Evolutionary conservation across 805 yeast species (phyloP).

Genomic region (Candida coleopterorum): DNA sequence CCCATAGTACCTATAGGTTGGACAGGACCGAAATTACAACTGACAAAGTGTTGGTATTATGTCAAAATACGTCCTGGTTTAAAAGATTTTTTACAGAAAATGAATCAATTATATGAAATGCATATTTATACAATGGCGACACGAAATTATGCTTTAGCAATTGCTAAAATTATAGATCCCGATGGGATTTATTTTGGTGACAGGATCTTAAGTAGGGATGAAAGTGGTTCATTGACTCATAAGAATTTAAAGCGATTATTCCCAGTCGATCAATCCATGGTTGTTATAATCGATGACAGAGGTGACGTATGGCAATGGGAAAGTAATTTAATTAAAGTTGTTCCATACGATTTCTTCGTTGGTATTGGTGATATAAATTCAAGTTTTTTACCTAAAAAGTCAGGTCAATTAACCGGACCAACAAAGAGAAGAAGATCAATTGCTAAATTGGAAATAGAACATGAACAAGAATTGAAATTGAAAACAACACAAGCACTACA

Average conservation of each 20-base stretch:
- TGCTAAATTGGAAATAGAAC: slow-evolving; percentile 47
- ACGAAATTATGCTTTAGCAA: slow-evolving; percentile 82
- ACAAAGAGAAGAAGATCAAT: slow-evolving; percentile 55
- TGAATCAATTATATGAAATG: slow-evolving; percentile 70
- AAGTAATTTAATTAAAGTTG: slow-evolving; percentile 81
- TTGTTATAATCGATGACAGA: slow-evolving; percentile 91
- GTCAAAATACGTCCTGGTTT: slow-evolving; percentile 91
- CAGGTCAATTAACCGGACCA: slow-evolving; percentile 53
- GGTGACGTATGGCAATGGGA: slow-evolving; percentile 99
- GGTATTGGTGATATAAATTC: slow-evolving; percentile 98
- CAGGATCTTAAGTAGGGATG: slow-evolving; percentile 87
- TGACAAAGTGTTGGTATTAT: slow-evolving; percentile 76
- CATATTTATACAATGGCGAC: slow-evolving; percentile 99
- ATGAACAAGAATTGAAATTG: slow-evolving; percentile 1
- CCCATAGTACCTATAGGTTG: slow-evolving; percentile 52
- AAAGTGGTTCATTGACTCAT: slow-evolving; percentile 87
- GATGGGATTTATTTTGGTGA: slow-evolving; percentile 83
- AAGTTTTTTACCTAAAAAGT: slow-evolving; percentile 81
- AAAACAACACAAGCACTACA: not conserved
- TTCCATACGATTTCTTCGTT: slow-evolving; percentile 93
- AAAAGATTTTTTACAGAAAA: slow-evolving; percentile 59
- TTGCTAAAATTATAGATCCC: slow-evolving; percentile 90
- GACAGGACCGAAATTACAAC: slow-evolving; percentile 56
- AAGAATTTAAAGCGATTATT: slow-evolving; percentile 83
- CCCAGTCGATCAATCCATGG: slow-evolving; percentile 96